phyloP scores from a whole-genome alignment of 2,329 filamentous ascomycete genomes.

The Beauveria sp. region DNA sequence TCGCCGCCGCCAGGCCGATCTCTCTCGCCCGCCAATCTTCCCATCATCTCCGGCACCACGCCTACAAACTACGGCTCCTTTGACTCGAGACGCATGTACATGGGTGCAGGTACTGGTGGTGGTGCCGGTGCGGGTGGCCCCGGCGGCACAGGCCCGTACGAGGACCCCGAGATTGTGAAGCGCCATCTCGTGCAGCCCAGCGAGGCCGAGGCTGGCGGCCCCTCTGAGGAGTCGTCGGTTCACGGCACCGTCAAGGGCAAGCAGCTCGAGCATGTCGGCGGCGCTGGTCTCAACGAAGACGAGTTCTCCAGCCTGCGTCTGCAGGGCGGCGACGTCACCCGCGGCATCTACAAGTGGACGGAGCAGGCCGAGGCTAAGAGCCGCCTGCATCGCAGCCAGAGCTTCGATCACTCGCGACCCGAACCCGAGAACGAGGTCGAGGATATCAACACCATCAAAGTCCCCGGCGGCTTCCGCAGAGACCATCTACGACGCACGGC shows the following conservation, averaged over 20 bases:
- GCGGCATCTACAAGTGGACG: conserved; percentile 94
- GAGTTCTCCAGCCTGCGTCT: conserved; percentile 91
- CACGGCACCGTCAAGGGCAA: conserved; percentile 46
- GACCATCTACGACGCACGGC: conserved; percentile 77
- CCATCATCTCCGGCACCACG: conserved; percentile 32
- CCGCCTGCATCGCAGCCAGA: conserved; percentile 72
- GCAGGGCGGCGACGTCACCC: conserved; percentile 89
- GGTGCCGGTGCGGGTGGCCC: conserved; percentile 27
- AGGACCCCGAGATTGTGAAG: conserved; percentile 87
- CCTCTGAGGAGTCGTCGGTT: conserved; percentile 39
- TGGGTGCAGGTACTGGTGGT: conserved; percentile 38
- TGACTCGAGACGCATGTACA: conserved; percentile 49
- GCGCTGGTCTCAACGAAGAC: conserved; percentile 49
- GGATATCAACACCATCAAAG: conserved; percentile 83
- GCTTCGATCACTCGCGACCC: conserved; percentile 71
- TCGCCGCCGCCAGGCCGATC: conserved; percentile 48
- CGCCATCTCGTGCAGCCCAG: conserved; percentile 74
- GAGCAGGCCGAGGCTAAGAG: conserved; percentile 72
- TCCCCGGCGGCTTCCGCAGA: conserved; percentile 87
- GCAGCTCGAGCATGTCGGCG: conserved; percentile 34
- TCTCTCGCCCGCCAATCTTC: conserved; percentile 33
- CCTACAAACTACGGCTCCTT: conserved; percentile 81
- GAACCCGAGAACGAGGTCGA: conserved; percentile 72
- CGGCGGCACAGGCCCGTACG: conserved; percentile 52
- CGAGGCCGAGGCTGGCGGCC: conserved; percentile 34